A percentile compares a stretch with the other conserved stretches of the same genome.
phyloP scores from a whole-genome alignment of 495 filamentous ascomycete species.

The Daldinia caldariorum region DNA sequence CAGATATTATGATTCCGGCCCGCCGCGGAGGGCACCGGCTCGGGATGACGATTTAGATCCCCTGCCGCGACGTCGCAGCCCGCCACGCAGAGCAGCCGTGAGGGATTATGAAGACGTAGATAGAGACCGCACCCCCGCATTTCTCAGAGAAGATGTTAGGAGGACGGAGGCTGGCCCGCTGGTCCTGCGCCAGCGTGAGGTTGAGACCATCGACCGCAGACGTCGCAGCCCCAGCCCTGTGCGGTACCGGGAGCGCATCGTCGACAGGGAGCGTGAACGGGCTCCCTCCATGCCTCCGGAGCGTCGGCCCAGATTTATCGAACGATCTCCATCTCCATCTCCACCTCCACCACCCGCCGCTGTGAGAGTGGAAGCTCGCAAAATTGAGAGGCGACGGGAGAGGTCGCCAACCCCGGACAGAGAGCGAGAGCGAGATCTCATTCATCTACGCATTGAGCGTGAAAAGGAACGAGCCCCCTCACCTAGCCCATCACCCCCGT shows the following conservation, averaged over 20 bases:
- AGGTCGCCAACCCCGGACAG: slow-evolving; percentile 46
- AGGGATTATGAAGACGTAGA: slow-evolving; percentile 54
- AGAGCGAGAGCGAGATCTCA: slow-evolving; percentile 50
- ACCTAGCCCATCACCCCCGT: slow-evolving; percentile 54
- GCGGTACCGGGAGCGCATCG: slow-evolving; percentile 53
- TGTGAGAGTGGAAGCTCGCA: slow-evolving; percentile 43
- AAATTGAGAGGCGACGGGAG: slow-evolving; percentile 42
- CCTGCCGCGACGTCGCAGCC: slow-evolving; percentile 50
- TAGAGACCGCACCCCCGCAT: slow-evolving; percentile 51
- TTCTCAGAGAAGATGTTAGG: slow-evolving; percentile 53
- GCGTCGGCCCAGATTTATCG: slow-evolving; percentile 40
- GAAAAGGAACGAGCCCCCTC: slow-evolving; percentile 49
- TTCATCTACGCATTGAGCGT: slow-evolving; percentile 55
- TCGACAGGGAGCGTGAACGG: slow-evolving; percentile 55
- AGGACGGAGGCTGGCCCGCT: slow-evolving; percentile 52
- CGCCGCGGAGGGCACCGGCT: slow-evolving; percentile 30
- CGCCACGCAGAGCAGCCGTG: slow-evolving; percentile 46
- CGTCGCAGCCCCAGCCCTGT: slow-evolving; percentile 59
- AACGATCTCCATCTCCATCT: slow-evolving; percentile 57
- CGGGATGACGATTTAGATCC: slow-evolving; percentile 36
- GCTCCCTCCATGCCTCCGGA: slow-evolving; percentile 43
- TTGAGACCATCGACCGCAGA: slow-evolving; percentile 55
- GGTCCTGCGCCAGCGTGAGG: slow-evolving; percentile 57
- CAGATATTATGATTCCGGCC: slow-evolving; percentile 49
- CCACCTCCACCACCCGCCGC: slow-evolving; percentile 49